Evolutionary conservation across 192 early-diverging fungal species (phyloP).

Genomic region (Linnemannia zychae): DNA sequence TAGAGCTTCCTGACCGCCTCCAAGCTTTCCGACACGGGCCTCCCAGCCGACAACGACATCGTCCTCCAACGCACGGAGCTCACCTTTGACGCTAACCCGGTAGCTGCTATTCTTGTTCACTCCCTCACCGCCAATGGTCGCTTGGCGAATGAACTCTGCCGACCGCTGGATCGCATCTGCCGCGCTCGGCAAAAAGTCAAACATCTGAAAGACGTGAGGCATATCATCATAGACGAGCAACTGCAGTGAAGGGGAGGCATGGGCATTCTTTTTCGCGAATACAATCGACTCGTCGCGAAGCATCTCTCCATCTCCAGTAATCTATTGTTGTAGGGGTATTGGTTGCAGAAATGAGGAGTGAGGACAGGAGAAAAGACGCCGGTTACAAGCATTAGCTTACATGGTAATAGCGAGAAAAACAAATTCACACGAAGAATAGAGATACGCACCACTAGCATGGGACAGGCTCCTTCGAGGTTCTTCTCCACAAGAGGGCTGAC

Average conservation of each 20-base stretch:
- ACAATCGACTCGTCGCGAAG: conserved; percentile 65
- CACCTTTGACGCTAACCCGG: conserved; percentile 27
- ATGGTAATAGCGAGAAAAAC: conserved; percentile 6
- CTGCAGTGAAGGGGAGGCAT: conserved; percentile 27
- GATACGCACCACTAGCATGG: conserved; percentile 58
- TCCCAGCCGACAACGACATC: conserved; percentile 36
- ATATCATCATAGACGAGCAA: conserved; percentile 64
- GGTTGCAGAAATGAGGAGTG: background rate
- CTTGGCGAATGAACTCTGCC: conserved; percentile 34
- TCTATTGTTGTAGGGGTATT: conserved; percentile 30
- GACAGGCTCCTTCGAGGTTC: conserved; percentile 53
- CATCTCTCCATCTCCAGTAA: conserved; percentile 61
- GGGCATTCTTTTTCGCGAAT: conserved; percentile 52
- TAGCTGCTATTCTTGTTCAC: conserved; percentile 16
- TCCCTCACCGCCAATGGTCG: conserved; percentile 1
- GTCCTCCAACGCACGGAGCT: conserved; percentile 30
- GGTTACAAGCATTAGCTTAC: too few relatives aligned
- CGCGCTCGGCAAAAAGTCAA: conserved; percentile 32
- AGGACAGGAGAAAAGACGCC: background rate
- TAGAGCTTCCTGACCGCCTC: conserved; percentile 31
- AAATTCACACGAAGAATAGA: background rate
- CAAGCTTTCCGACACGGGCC: conserved; percentile 37
- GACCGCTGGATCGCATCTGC: conserved; percentile 23
- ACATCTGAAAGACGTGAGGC: conserved; percentile 65
- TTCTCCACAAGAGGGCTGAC: conserved; percentile 62